These are phyloP conservation scores for Colletotrichum limetticola DNA, from an alignment of 2,329 filamentous ascomycete genomes.

Conservation along the genomic window DNA sequence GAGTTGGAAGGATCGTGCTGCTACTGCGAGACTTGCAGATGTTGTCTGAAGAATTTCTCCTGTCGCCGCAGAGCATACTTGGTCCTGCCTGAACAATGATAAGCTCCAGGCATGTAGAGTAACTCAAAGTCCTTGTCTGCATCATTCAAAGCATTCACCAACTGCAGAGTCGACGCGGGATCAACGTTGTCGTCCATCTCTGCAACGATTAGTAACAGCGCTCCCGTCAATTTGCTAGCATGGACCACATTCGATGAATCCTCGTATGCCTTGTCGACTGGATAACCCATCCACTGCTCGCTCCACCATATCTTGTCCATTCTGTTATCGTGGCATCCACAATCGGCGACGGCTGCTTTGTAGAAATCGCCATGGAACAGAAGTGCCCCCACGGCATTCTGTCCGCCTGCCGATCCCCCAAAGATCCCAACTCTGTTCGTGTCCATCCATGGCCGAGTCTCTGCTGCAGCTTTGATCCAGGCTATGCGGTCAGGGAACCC, in stretches of 20 bases:
- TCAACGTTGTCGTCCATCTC: conserved; percentile 44
- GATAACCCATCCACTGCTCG: conserved; percentile 46
- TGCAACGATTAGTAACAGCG: conserved; percentile 43
- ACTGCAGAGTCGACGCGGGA: conserved; percentile 43
- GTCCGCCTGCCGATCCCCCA: conserved; percentile 44
- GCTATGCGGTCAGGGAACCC: conserved; percentile 44
- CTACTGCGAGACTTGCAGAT: conserved; percentile 1
- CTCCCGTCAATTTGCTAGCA: conserved; percentile 40
- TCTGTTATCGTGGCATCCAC: conserved; percentile 45
- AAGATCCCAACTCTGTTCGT: conserved; percentile 41
- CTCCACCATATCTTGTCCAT: conserved; percentile 46
- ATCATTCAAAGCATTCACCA: conserved; percentile 40
- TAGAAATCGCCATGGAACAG: conserved; percentile 44
- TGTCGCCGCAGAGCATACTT: not conserved
- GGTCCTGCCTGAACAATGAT: not conserved
- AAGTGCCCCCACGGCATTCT: conserved; percentile 42
- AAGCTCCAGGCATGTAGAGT: conserved; percentile 40
- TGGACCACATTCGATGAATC: conserved; percentile 43
- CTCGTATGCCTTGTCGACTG: conserved; percentile 42
- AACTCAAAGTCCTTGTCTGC: conserved; percentile 44
- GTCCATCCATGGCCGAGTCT: conserved; percentile 43
- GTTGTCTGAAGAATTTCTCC: not conserved
- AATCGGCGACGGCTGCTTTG: conserved; percentile 41
- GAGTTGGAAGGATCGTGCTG: not conserved
- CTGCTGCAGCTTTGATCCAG: conserved; percentile 42